Percentiles rank a stretch among this genome's conserved stretches.
Evolutionary conservation across 106 monocot genomes (phyloP).

Genomic region (Amphibolis antarctica): DNA sequence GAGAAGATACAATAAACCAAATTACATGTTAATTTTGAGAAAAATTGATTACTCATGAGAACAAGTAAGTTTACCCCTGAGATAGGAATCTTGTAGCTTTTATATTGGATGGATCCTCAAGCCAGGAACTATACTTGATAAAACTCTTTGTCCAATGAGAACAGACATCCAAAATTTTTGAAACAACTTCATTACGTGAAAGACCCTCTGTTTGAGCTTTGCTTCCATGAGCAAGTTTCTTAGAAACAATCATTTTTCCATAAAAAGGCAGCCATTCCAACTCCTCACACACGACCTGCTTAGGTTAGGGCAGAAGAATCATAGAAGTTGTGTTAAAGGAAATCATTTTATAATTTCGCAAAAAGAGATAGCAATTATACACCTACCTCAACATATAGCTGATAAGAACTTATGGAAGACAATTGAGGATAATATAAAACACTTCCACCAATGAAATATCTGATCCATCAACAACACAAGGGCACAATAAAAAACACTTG

Average conservation of each 20-base stretch:
- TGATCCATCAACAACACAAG: slow-evolving; percentile 16
- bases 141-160: slow-evolving; percentile 95
- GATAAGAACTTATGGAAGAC: slow-evolving; percentile 97
- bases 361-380: slow-evolving; percentile 8
- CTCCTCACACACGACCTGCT: slow-evolving; percentile 96
- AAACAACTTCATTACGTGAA: slow-evolving; percentile 36
- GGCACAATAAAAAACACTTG: neutral
- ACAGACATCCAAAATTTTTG: slow-evolving; percentile 62
- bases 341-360: neutral
- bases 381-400: slow-evolving; percentile 89
- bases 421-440: slow-evolving; percentile 95
- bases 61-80: slow-evolving; percentile 41
- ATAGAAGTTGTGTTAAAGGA: neutral
- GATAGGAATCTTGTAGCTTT: slow-evolving; percentile 91
- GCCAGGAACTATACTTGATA: slow-evolving; percentile 86
- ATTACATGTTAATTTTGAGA: neutral
- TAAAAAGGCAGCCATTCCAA: slow-evolving; percentile 98
- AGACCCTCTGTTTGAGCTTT: slow-evolving; percentile 31
- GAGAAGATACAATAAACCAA: neutral
- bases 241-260: slow-evolving; percentile 15
- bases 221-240: slow-evolving; percentile 24
- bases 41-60: neutral
- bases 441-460: slow-evolving; percentile 96
- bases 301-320: slow-evolving; percentile 3
- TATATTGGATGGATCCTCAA: slow-evolving; percentile 86